Evolutionary conservation across 140 eudicot genomes (phyloP).

Genomic region (Bidens hawaiensis): DNA sequence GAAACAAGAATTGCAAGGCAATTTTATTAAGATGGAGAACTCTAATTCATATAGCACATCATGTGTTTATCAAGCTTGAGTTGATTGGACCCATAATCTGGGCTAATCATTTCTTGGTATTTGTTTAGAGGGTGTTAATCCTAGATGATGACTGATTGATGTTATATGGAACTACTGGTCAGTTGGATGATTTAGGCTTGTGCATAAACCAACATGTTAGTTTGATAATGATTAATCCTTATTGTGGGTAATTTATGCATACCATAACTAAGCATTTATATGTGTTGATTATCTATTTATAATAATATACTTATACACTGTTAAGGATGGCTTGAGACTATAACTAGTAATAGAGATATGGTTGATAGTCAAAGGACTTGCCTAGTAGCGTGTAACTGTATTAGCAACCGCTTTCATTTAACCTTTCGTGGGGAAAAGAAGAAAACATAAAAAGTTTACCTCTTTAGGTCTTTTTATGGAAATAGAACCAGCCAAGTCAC

Average conservation of each 20-base stretch:
- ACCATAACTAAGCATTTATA: neutral
- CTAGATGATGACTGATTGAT: neutral
- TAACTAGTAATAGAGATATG: neutral
- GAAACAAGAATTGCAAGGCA: neutral
- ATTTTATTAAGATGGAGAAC: neutral
- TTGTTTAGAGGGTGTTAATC: neutral
- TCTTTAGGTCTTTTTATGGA: constrained; percentile 96
- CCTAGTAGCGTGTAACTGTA: too few species aligned
- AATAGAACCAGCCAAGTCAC: constrained; percentile 77
- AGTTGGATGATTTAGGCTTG: neutral
- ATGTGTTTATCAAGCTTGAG: too few species aligned
- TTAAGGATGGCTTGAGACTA: neutral
- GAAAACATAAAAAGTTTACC: constrained; percentile 34
- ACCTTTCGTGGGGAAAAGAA: neutral
- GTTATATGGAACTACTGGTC: neutral
- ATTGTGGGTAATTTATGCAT: neutral
- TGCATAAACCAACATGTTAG: neutral
- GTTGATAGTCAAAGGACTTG: too few species aligned
- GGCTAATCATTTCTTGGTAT: neutral
- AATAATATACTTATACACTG: neutral
- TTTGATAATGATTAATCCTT: neutral
- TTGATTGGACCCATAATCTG: neutral
- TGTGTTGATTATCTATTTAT: neutral
- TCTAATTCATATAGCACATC: neutral
- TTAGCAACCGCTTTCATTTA: too few species aligned